Conservation (phyloP, 305 asterid genomes). For the Rubia tinctorum region DNA sequence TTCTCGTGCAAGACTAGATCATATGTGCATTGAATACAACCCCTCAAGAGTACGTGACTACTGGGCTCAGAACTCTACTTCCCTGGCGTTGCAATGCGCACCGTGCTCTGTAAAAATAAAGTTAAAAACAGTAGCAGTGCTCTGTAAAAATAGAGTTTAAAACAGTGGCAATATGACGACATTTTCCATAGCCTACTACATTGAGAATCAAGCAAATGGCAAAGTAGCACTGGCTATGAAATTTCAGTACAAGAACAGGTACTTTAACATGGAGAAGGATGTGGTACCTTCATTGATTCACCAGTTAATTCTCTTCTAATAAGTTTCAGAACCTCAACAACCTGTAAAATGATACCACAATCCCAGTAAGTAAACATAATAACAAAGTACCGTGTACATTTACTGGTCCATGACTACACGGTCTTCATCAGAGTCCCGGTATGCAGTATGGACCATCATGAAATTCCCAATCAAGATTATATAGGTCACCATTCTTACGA, state of each 20-base stretch:
- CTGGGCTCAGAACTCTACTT: neutral
- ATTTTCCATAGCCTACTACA: neutral
- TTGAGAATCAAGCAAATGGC: neutral
- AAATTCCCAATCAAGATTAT: neutral
- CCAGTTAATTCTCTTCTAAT: conserved; percentile 83
- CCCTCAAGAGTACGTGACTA: neutral
- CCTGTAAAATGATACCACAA: conserved; percentile 32
- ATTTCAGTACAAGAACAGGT: conserved; percentile 5
- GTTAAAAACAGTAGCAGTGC: too few relatives aligned
- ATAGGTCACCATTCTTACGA: too few relatives aligned
- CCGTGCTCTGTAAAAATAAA: neutral
- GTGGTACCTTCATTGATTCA: conserved; percentile 41
- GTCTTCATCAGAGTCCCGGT: neutral
- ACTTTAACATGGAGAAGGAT: conserved; percentile 36
- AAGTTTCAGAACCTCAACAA: conserved; percentile 71
- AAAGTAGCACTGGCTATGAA: neutral
- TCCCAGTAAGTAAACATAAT: conserved; percentile 3
- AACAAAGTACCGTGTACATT: neutral
- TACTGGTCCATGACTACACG: neutral
- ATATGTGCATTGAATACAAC: neutral
- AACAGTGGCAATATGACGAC: neutral
- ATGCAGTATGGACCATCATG: neutral
- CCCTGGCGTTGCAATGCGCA: neutral
- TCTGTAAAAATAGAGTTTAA: too few relatives aligned
- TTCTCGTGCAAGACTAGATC: neutral